Evolutionary conservation across 108 stramenopile genomes (phyloP), one percentile per base, ranked within the genome.

Genomic region (Aureococcus anophagefferens): DNA sequence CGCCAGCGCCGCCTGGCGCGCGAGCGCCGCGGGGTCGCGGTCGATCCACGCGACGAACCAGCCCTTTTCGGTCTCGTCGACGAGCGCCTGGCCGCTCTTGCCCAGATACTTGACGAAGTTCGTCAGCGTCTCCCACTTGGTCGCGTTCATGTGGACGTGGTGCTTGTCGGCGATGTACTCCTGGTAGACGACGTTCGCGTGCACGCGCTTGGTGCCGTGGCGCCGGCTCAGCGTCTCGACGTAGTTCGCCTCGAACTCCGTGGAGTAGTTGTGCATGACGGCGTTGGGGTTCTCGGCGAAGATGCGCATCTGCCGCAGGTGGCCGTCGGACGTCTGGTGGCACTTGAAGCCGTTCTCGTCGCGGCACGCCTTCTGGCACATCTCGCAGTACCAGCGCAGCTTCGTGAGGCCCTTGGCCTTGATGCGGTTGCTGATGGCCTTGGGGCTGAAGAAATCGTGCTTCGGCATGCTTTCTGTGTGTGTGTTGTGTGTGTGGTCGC

Each of bases 121-220:
- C 0, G 92, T 82, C 59, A 99, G 79, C 0, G 93, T 91, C 29
- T 90, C 85, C 96, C 96, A 99, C 64, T 89, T 82, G 13, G 98
- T 99, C 0, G 95, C 84, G 79, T 99, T 99, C 98, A 99, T 99
- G 83, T 99, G 98, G 45, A 96, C 84, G 80, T 99, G 98, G 70
- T 92, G 80, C 80, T 80, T 79, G 80, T 99, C 94, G 44, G 84
- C 83, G 81, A 99, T 99, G 67, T 95, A 83, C 83, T 99, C 96
- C 79, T 98, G 95, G 80, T 99, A 99, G 17, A 98, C 95, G 71
- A 91, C 84, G 75, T 97, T 97, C 68, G 98, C 96, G 63, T 91
- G 86, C 66, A 96, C 90, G 35, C 90, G 74, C 81, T 93, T 92
- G 46, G 93, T 94, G 16, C 93, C 90, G 65, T 96, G 96, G 17